Percentiles rank a stretch among this genome's conserved stretches.
These are phyloP conservation scores for Chamaecrista fasciculata DNA, from an alignment of 306 rosid species.

Conservation along the genomic window DNA sequence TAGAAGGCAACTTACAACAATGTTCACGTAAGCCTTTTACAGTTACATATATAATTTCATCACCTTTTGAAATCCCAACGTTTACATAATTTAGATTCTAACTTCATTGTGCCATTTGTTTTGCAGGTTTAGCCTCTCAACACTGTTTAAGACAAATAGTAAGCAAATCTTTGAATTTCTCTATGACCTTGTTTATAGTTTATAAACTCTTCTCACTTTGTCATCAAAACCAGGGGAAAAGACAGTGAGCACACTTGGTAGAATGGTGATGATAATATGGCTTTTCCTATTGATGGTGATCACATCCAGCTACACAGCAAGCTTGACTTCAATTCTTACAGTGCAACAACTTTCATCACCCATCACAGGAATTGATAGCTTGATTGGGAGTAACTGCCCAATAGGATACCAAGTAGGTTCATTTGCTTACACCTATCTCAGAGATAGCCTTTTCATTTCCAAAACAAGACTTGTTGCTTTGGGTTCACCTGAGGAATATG, in stretches of 20 bases:
- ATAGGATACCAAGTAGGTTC: slow-evolving; percentile 68
- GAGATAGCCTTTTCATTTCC: neutral
- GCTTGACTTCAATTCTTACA: neutral
- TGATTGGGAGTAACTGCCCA: slow-evolving; percentile 45
- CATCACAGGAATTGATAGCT: slow-evolving; percentile 34
- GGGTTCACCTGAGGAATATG: slow-evolving; percentile 46
- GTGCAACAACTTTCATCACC: neutral
- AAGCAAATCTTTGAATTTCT: slow-evolving; percentile 32
- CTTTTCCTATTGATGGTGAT: neutral
- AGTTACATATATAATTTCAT: no score
- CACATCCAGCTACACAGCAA: neutral
- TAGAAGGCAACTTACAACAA: slow-evolving; percentile 46
- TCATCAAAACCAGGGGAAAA: neutral
- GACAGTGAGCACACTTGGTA: neutral
- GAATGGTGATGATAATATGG: neutral
- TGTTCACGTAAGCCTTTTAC: slow-evolving; percentile 43
- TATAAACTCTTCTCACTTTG: neutral
- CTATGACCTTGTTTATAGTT: neutral
- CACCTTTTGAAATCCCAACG: neutral
- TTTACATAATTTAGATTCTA: slow-evolving; percentile 15
- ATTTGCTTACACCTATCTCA: slow-evolving; percentile 53
- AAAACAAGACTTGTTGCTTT: slow-evolving; percentile 49
- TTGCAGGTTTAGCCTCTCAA: slow-evolving; percentile 72
- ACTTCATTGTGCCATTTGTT: slow-evolving; percentile 24
- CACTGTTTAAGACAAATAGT: slow-evolving; percentile 59